Conservation (phyloP, 2,329 filamentous ascomycete genomes). For the Aureobasidium sp. region DNA sequence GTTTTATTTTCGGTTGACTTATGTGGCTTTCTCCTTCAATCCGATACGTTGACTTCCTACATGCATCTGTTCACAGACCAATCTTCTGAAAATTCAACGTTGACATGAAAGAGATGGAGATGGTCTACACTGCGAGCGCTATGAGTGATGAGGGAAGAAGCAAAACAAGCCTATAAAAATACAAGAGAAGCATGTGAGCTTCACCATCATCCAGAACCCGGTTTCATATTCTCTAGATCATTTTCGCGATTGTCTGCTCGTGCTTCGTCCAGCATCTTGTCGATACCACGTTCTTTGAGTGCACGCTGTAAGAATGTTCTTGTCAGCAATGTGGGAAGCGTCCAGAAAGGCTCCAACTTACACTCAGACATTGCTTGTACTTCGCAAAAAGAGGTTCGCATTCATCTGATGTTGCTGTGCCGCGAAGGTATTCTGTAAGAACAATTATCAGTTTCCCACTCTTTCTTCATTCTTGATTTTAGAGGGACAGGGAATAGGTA, state of each 20-base stretch:
- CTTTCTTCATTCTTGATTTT: no score
- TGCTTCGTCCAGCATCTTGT: slow-evolving; percentile 89
- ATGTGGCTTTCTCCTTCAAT: background rate
- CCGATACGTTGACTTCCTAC: background rate
- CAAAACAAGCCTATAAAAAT: background rate
- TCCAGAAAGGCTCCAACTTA: no score
- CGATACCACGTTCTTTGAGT: slow-evolving; percentile 81
- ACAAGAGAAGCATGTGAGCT: background rate
- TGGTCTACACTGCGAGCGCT: background rate
- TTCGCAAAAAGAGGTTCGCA: slow-evolving; percentile 79
- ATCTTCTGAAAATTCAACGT: background rate
- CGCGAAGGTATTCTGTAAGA: slow-evolving; percentile 68
- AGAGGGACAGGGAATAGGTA: no score
- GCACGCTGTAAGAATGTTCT: slow-evolving; percentile 54
- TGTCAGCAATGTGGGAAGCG: no score
- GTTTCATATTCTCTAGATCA: slow-evolving; percentile 59
- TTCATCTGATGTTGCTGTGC: slow-evolving; percentile 74
- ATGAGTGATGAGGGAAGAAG: background rate
- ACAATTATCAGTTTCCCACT: no score
- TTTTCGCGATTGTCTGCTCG: slow-evolving; percentile 83
- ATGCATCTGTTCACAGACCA: background rate
- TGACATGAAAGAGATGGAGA: background rate
- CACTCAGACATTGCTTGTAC: slow-evolving; percentile 78
- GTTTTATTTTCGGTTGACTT: background rate
- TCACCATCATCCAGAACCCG: no score